Conservation (phyloP, 139 green algal species). For the Coelastrella sp. region DNA sequence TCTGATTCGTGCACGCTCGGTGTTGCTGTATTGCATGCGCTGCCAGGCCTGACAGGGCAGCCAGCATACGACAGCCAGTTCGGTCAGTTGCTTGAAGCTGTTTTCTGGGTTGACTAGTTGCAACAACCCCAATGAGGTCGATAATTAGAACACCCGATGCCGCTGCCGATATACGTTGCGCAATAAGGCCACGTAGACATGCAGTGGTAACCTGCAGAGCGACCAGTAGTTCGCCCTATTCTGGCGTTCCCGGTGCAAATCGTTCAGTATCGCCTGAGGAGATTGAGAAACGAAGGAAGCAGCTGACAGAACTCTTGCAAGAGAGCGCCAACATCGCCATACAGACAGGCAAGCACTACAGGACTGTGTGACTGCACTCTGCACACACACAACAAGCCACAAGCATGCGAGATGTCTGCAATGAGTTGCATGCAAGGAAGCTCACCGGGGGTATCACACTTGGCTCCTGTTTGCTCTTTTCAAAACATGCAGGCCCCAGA, state of each 20-base stretch:
- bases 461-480: too few relatives aligned
- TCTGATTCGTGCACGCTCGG: too few relatives aligned
- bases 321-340: slow-evolving; percentile 65
- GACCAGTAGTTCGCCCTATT: neutral
- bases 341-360: slow-evolving; percentile 42
- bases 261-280: neutral
- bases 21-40: too few relatives aligned
- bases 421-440: neutral
- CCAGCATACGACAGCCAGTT: too few relatives aligned
- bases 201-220: neutral
- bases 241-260: neutral
- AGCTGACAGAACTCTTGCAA: slow-evolving; percentile 67
- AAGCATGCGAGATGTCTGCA: neutral
- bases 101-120: too few relatives aligned
- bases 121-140: too few relatives aligned
- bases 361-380: too few relatives aligned
- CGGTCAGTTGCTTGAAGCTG: too few relatives aligned
- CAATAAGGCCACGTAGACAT: neutral
- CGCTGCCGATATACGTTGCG: too few relatives aligned
- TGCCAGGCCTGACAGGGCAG: too few relatives aligned
- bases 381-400: neutral
- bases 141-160: too few relatives aligned
- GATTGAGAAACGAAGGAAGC: slow-evolving; percentile 29
- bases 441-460: too few relatives aligned
- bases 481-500: slow-evolving; percentile 51